These are phyloP conservation scores for Angomonas ambiguus DNA, from an alignment of 208 protist genomes.

Conservation along the genomic window DNA sequence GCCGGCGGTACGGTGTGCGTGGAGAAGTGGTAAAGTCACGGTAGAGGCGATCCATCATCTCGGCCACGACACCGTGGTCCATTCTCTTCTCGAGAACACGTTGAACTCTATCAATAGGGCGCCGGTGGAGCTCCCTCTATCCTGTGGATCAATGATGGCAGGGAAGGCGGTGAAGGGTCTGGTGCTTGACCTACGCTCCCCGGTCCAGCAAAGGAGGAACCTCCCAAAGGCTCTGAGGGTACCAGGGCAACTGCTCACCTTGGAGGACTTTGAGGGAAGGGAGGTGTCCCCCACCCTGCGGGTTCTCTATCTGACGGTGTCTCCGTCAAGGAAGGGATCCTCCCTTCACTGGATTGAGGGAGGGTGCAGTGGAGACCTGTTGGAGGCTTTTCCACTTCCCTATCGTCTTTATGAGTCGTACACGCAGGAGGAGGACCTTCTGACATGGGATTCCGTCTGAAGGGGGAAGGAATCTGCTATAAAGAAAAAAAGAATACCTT, in stretches of 20 bases:
- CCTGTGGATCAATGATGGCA: no score
- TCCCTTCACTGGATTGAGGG: constrained; percentile 42
- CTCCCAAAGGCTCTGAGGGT: constrained; percentile 22
- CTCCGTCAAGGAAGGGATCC: constrained; percentile 18
- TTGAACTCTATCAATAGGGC: constrained; percentile 4
- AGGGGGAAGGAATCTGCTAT: neutral
- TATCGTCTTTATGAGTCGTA: constrained; percentile 35
- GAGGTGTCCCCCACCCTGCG: constrained; percentile 6
- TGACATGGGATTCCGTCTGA: constrained; percentile 11
- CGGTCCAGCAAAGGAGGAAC: neutral
- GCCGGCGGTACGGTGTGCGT: constrained; percentile 26
- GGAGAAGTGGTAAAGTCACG: neutral
- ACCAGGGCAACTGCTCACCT: constrained; percentile 45
- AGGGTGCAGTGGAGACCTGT: constrained; percentile 39
- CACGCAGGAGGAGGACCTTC: constrained; percentile 23
- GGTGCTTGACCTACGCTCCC: neutral
- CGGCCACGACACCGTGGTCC: neutral
- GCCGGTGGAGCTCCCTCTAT: constrained; percentile 18
- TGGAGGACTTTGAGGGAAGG: constrained; percentile 47
- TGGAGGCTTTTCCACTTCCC: constrained; percentile 38
- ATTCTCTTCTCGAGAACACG: neutral
- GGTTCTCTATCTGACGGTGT: neutral
- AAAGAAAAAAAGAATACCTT: neutral
- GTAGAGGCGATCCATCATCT: neutral
- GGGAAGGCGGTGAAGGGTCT: no score